Evolutionary conservation across 2,329 filamentous ascomycete genomes (phyloP).

Genomic region (Dothideomycetidae sp.): DNA sequence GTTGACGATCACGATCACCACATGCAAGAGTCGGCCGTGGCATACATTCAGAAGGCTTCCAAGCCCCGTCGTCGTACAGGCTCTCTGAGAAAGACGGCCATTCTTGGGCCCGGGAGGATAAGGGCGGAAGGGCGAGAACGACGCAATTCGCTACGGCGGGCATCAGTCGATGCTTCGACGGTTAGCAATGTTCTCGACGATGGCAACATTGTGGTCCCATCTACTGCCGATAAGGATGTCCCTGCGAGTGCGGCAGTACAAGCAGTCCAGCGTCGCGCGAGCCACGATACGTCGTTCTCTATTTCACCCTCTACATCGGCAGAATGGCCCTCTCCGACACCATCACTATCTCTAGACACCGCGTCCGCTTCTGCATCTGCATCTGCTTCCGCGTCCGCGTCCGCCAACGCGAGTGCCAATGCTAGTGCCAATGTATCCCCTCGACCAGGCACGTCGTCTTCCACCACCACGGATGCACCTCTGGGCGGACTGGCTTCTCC

Average conservation of each 20-base stretch:
- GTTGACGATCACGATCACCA: slow-evolving; percentile 25
- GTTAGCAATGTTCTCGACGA: slow-evolving; percentile 14
- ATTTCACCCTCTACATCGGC: slow-evolving; percentile 10
- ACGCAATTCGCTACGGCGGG: slow-evolving; percentile 23
- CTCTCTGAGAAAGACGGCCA: slow-evolving; percentile 73
- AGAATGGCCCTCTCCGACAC: slow-evolving; percentile 8
- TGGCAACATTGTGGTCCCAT: slow-evolving; percentile 17
- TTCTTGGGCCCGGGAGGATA: slow-evolving; percentile 55
- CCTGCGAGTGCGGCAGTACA: slow-evolving; percentile 14
- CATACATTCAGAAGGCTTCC: slow-evolving; percentile 28
- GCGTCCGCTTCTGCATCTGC: too few relatives aligned
- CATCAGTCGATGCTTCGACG: slow-evolving; percentile 13
- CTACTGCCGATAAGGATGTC: slow-evolving; percentile 10
- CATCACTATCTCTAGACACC: slow-evolving; percentile 11
- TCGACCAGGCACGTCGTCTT: slow-evolving; percentile 5
- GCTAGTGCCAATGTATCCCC: too few relatives aligned
- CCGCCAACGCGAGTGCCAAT: too few relatives aligned
- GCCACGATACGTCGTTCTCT: slow-evolving; percentile 24
- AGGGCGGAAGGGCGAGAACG: slow-evolving; percentile 45
- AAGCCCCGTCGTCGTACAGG: slow-evolving; percentile 60
- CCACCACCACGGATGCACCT: slow-evolving; percentile 4
- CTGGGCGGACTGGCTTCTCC: slow-evolving; percentile 10
- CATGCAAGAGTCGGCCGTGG: slow-evolving; percentile 36
- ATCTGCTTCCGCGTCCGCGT: too few relatives aligned
- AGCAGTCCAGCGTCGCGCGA: slow-evolving; percentile 21